phyloP scores from a whole-genome alignment of 768 basidiomycete species.

The Peribolospora baueri region DNA sequence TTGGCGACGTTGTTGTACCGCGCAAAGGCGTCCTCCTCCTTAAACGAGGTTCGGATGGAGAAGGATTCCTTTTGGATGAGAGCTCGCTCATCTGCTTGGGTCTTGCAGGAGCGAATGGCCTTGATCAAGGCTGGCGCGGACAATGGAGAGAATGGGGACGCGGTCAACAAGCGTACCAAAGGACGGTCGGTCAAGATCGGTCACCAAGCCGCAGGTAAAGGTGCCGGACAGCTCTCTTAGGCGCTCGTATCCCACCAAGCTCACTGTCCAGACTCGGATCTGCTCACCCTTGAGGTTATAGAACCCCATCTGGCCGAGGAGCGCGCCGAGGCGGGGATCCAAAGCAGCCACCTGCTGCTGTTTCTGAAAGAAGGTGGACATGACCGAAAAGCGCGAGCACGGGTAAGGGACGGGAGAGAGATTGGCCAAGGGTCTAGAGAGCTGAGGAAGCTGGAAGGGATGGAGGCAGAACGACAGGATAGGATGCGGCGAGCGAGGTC shows the following conservation, averaged over 20 bases:
- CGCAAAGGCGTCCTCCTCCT: constrained; percentile 79
- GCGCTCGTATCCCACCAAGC: background rate
- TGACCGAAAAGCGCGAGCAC: no score
- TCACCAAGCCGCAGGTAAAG: no score
- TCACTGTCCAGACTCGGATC: background rate
- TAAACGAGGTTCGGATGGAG: constrained; percentile 84
- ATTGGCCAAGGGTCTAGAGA: no score
- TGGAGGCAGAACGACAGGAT: no score
- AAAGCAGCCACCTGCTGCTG: no score
- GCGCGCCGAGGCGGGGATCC: no score
- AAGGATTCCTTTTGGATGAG: constrained; percentile 95
- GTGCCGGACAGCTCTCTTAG: background rate
- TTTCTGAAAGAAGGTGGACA: no score
- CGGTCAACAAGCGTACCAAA: background rate
- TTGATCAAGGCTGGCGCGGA: constrained; percentile 60
- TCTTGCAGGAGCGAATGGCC: constrained; percentile 96
- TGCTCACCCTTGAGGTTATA: constrained; percentile 21
- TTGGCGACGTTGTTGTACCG: constrained; percentile 96
- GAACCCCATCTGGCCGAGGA: constrained; percentile 12
- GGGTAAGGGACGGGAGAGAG: no score
- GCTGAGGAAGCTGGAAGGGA: no score
- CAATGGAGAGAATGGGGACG: background rate
- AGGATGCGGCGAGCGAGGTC: no score
- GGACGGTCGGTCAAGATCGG: no score
- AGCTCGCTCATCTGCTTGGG: constrained; percentile 89